Evolutionary conservation across 1,284 basidiomycete species (phyloP).

Genomic region (Ustilago hordei): DNA sequence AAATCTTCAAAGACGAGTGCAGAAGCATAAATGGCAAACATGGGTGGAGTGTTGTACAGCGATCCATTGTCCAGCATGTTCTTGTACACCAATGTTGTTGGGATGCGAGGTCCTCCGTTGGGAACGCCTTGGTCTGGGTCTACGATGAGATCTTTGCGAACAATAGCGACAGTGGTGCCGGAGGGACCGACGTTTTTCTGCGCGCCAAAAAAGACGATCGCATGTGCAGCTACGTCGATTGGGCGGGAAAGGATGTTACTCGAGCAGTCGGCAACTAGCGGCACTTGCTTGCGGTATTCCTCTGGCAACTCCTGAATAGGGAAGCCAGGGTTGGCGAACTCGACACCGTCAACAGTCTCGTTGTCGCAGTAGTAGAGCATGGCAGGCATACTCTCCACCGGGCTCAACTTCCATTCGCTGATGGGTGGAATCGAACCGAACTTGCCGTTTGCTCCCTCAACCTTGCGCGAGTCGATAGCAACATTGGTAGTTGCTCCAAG

Average conservation of each 20-base stretch:
- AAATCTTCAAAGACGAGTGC: slow-evolving; percentile 86
- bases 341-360: slow-evolving; percentile 96
- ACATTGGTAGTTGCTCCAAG: slow-evolving; percentile 58
- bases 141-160: slow-evolving; percentile 82
- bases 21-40: slow-evolving; percentile 90
- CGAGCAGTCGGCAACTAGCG: slow-evolving; percentile 94
- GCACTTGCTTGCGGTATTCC: slow-evolving; percentile 73
- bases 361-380: slow-evolving; percentile 99
- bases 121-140: slow-evolving; percentile 60
- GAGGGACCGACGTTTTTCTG: slow-evolving; percentile 99
- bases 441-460: slow-evolving; percentile 47
- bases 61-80: slow-evolving; percentile 82
- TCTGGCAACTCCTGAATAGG: slow-evolving; percentile 81
- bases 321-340: slow-evolving; percentile 86
- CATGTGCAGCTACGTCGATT: slow-evolving; percentile 79
- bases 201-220: slow-evolving; percentile 95
- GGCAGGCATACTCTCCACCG: slow-evolving; percentile 76
- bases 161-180: slow-evolving; percentile 91
- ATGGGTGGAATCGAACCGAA: slow-evolving; percentile 85
- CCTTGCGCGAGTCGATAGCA: slow-evolving; percentile 57
- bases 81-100: slow-evolving; percentile 86
- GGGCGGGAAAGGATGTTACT: slow-evolving; percentile 97
- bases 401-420: slow-evolving; percentile 81
- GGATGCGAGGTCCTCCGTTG: slow-evolving; percentile 76
- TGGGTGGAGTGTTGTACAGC: slow-evolving; percentile 94